phyloP scores from a whole-genome alignment of 495 filamentous ascomycete genomes.

The Penicillium chermesinum region DNA sequence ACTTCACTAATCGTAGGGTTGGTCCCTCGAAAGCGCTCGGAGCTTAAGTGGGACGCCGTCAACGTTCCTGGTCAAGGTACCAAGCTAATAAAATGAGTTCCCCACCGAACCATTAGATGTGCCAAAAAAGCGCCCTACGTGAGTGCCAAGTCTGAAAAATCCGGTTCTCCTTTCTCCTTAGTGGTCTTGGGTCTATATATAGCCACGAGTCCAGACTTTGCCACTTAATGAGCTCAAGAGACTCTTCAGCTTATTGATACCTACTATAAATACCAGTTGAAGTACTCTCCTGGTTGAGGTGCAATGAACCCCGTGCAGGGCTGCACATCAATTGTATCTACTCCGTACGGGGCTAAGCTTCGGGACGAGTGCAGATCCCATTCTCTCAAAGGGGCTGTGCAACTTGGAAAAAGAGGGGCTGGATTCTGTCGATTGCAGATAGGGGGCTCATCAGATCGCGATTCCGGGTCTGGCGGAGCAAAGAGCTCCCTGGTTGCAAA shows the following conservation, averaged over 20 bases:
- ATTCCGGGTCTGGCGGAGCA: not conserved
- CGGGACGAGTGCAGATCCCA: not conserved
- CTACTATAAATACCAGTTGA: too few species aligned
- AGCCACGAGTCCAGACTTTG: too few species aligned
- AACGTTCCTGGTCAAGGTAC: too few species aligned
- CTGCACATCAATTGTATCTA: not conserved
- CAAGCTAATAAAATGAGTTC: not conserved
- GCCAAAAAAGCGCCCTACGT: not conserved
- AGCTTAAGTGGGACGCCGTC: not conserved
- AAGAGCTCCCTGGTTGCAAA: not conserved
- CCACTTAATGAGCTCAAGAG: not conserved
- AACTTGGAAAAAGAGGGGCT: not conserved
- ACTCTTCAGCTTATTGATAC: too few species aligned
- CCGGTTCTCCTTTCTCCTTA: too few species aligned
- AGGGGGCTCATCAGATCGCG: not conserved
- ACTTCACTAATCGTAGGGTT: not conserved
- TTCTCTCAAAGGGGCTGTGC: conserved; percentile 4
- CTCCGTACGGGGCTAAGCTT: not conserved
- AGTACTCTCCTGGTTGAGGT: too few species aligned
- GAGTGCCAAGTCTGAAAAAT: not conserved
- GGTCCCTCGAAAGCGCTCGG: not conserved
- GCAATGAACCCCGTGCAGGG: too few species aligned
- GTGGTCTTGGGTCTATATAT: not conserved
- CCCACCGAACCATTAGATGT: not conserved
- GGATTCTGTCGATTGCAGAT: not conserved